A percentile compares a stretch with the other conserved stretches of the same genome.
Evolutionary conservation across 2,329 filamentous ascomycete species (phyloP).

Genomic region (Ceratocystis cubensis): DNA sequence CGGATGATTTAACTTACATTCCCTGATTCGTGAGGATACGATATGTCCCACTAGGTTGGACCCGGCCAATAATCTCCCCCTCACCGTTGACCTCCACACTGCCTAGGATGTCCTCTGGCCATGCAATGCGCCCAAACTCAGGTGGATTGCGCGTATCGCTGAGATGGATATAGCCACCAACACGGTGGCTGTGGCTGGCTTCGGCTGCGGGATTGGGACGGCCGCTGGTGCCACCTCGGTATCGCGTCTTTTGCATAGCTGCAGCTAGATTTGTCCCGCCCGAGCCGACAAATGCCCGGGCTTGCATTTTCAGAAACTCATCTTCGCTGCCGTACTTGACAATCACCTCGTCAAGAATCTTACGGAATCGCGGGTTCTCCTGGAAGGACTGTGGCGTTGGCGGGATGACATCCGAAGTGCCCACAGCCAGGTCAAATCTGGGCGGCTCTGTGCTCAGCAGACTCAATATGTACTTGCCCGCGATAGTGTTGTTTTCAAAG

Average conservation of each 20-base stretch:
- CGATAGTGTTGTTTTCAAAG: slow-evolving; percentile 37
- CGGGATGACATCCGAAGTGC: slow-evolving; percentile 45
- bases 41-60: slow-evolving; percentile 50
- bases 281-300: slow-evolving; percentile 46
- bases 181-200: slow-evolving; percentile 49
- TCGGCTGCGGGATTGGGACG: slow-evolving; percentile 31
- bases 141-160: slow-evolving; percentile 52
- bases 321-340: slow-evolving; percentile 44
- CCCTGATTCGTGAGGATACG: slow-evolving; percentile 53
- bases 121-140: slow-evolving; percentile 55
- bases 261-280: slow-evolving; percentile 33
- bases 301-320: slow-evolving; percentile 42
- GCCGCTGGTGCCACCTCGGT: not conserved
- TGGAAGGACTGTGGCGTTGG: slow-evolving; percentile 48
- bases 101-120: slow-evolving; percentile 57
- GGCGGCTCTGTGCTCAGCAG: slow-evolving; percentile 48
- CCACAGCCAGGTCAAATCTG: slow-evolving; percentile 42
- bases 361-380: slow-evolving; percentile 47
- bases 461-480: slow-evolving; percentile 42
- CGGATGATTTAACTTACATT: slow-evolving; percentile 40
- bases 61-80: slow-evolving; percentile 46
- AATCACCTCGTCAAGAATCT: slow-evolving; percentile 46
- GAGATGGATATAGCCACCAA: slow-evolving; percentile 51
- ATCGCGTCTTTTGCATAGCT: slow-evolving; percentile 12
- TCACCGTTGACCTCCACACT: slow-evolving; percentile 50